These are phyloP conservation scores for Suhomyces sp. DNA, from an alignment of 805 yeast genomes.

Conservation along the genomic window DNA sequence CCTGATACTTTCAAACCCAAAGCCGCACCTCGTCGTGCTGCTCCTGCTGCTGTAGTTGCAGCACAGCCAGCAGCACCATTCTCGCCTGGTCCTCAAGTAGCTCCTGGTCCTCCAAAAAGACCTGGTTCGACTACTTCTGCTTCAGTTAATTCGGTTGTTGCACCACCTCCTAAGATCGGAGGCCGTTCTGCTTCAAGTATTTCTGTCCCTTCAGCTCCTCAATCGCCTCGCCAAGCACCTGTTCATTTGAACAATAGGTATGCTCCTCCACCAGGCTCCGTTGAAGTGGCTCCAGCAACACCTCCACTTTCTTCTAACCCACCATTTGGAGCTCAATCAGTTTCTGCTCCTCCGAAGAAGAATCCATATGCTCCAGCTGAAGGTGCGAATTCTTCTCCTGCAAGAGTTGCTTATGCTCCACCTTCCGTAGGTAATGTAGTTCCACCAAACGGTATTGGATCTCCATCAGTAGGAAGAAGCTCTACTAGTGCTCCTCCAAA, in stretches of 20 bases:
- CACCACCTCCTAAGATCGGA: slow-evolving; percentile 29
- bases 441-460: slow-evolving; percentile 10
- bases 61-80: slow-evolving; percentile 13
- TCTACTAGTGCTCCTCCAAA: slow-evolving; percentile 20
- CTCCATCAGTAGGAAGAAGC: slow-evolving; percentile 8
- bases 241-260: slow-evolving; percentile 30
- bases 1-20: slow-evolving; percentile 51
- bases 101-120: slow-evolving; percentile 14
- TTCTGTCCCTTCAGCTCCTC: slow-evolving; percentile 11
- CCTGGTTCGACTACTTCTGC: neutral
- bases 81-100: slow-evolving; percentile 4
- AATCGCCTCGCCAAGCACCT: slow-evolving; percentile 18
- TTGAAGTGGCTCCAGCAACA: slow-evolving; percentile 2
- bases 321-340: slow-evolving; percentile 24
- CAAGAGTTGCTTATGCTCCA: slow-evolving; percentile 29
- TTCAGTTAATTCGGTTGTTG: slow-evolving; percentile 7
- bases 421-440: slow-evolving; percentile 20
- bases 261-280: slow-evolving; percentile 27
- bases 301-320: slow-evolving; percentile 9
- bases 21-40: slow-evolving; percentile 42
- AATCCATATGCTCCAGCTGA: slow-evolving; percentile 25
- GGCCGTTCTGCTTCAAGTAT: slow-evolving; percentile 25
- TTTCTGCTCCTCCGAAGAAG: slow-evolving; percentile 17
- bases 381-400: slow-evolving; percentile 10
- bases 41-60: slow-evolving; percentile 39